A percentile compares a stretch with the other conserved stretches of the same genome.
These are phyloP conservation scores for Suhomyces kunorum DNA, from an alignment of 1,139 yeast genomes.

Conservation along the genomic window DNA sequence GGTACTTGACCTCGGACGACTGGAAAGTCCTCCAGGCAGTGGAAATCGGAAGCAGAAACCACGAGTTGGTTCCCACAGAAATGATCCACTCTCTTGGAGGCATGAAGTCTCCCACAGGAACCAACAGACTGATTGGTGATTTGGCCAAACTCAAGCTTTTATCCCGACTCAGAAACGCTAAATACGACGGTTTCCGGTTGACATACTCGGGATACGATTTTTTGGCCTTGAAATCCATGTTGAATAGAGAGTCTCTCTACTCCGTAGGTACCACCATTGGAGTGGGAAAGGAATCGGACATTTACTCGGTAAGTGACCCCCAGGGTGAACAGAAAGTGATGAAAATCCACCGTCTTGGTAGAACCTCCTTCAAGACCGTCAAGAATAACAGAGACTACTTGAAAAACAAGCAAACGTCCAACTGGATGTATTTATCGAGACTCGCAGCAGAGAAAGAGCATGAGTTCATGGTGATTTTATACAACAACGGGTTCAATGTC, in stretches of 20 bases:
- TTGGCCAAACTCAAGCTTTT: slow-evolving; percentile 83
- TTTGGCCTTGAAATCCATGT: slow-evolving; percentile 80
- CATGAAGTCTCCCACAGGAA: slow-evolving; percentile 71
- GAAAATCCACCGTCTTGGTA: slow-evolving; percentile 89
- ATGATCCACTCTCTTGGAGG: slow-evolving; percentile 82
- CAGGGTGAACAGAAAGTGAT: slow-evolving; percentile 68
- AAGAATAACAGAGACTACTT: slow-evolving; percentile 92
- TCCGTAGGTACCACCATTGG: slow-evolving; percentile 90
- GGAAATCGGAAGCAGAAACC: slow-evolving; percentile 88
- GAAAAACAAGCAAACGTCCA: slow-evolving; percentile 62
- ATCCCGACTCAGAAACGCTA: slow-evolving; percentile 77
- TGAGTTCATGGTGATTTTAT: slow-evolving; percentile 77
- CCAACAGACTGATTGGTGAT: slow-evolving; percentile 77
- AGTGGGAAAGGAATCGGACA: slow-evolving; percentile 96
- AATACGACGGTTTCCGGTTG: slow-evolving; percentile 88
- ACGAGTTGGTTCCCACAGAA: slow-evolving; percentile 90
- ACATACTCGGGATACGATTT: slow-evolving; percentile 91
- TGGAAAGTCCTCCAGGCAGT: slow-evolving; percentile 86
- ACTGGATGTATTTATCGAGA: slow-evolving; percentile 91
- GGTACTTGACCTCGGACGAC: slow-evolving; percentile 88
- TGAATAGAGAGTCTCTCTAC: slow-evolving; percentile 69
- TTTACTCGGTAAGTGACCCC: slow-evolving; percentile 78
- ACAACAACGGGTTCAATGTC: slow-evolving; percentile 76
- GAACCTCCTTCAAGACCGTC: slow-evolving; percentile 89
- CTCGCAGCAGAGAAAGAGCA: slow-evolving; percentile 92